Evolutionary conservation across 1,284 basidiomycete species (phyloP), one percentile per base, ranked within the genome.

Genomic region (Phenoliferia sp.): DNA sequence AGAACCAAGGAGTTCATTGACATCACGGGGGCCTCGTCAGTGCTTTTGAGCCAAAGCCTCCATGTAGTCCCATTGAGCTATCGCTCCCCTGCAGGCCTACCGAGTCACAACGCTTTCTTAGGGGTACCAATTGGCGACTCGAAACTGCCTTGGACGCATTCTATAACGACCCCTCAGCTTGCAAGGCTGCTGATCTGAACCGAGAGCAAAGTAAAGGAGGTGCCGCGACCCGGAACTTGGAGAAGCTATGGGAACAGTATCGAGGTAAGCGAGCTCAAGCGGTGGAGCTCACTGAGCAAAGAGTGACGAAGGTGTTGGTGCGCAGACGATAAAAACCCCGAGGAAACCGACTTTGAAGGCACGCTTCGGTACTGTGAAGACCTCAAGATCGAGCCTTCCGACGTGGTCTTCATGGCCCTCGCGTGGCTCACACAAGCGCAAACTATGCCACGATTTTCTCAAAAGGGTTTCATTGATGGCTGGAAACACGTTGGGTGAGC

Each of bases 71-170:
- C 31, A 32, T 28, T 58, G 15, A 34, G 22, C 12, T 26, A 3
- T 10, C 32, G 28, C 54, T 6, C 16, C 2, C 3, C 1, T 9
- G 15, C 62, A 71, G 69, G 0, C n/a, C 69, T 6, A 29, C 64
- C 39, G 89, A 91, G 64, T 90, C 90, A n/a, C 84, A 80, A 69
- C 85, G 85, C 66, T 89, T 86, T 78, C 78, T 93, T 62, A 87
- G 90, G 74, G 86, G 86, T 69, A 82, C 89, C 79, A 86, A 85
- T 32, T 81, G 79, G 76, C 83, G 86, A 44, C 78, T 91, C 56
- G 90, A 93, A 62, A 79, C 82, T 15, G 90, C 92, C 15, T 81
- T 92, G 54, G 88, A 93, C 78, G 86, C 87, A 0, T 93, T 83
- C 78, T 92, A 67, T 75, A 76, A 63, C 77, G 77, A 70, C 34